Evolutionary conservation across 108 stramenopile genomes (phyloP).

Genomic region (Nitzschia putrida): DNA sequence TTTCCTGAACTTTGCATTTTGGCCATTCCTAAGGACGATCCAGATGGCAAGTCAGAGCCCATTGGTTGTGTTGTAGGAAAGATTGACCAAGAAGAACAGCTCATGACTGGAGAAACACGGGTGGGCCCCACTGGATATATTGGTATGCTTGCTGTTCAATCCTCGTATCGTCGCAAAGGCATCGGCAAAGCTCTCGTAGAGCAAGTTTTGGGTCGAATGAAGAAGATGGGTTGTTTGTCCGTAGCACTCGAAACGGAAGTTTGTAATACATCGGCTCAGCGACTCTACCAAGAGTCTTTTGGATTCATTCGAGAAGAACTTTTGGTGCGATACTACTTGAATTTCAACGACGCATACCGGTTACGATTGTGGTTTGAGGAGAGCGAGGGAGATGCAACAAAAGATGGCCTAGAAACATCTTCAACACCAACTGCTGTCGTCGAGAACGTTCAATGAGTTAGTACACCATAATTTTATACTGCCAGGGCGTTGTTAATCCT

Average conservation of each 20-base stretch:
- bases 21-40: conserved; percentile 50
- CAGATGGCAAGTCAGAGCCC: conserved; percentile 31
- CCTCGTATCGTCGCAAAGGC: conserved; percentile 70
- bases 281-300: conserved; percentile 78
- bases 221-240: conserved; percentile 53
- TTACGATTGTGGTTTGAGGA: conserved; percentile 78
- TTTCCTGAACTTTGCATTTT: conserved; percentile 86
- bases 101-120: background rate
- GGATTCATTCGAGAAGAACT: conserved; percentile 86
- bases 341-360: conserved; percentile 86
- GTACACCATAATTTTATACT: too few relatives aligned
- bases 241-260: conserved; percentile 80
- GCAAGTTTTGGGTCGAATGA: conserved; percentile 59
- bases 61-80: conserved; percentile 91
- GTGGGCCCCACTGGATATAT: conserved; percentile 55
- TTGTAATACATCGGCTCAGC: conserved; percentile 68
- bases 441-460: too few relatives aligned
- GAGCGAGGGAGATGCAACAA: conserved; percentile 27
- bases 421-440: too few relatives aligned
- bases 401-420: background rate
- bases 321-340: conserved; percentile 84
- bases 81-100: conserved; percentile 59
- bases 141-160: conserved; percentile 83
- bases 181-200: conserved; percentile 75
- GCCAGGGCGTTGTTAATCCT: too few relatives aligned